Conservation (phyloP, 768 basidiomycete species). For the Lactifluus rugatus region DNA sequence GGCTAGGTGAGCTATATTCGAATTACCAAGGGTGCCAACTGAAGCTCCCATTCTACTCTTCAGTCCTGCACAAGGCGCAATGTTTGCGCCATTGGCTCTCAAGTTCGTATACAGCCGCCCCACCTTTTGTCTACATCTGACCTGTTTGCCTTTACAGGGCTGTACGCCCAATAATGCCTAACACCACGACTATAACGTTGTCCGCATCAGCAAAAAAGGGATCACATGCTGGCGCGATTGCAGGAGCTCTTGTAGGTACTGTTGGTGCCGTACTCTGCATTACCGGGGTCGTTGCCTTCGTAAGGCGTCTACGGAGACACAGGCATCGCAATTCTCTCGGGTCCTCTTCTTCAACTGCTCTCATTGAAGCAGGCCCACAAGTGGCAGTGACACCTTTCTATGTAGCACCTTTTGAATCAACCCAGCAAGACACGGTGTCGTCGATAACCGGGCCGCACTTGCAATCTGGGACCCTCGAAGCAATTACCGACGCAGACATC, state of each 20-base stretch:
- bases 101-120: conserved; percentile 8
- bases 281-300: not conserved
- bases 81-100: conserved; percentile 22
- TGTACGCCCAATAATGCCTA: not conserved
- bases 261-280: not conserved
- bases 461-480: not conserved
- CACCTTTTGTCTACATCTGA: not conserved
- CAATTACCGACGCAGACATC: not conserved
- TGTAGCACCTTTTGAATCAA: not conserved
- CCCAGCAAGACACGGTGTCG: not conserved
- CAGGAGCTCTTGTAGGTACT: conserved; percentile 14
- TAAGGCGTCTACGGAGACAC: conserved; percentile 7
- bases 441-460: not conserved
- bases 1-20: conserved; percentile 10
- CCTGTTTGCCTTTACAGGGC: not conserved
- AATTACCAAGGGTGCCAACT: not conserved
- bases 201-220: not conserved
- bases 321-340: not conserved
- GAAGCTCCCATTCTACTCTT: not conserved
- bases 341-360: not conserved
- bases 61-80: conserved; percentile 21
- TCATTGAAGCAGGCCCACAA: not conserved
- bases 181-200: not conserved
- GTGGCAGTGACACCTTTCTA: not conserved
- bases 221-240: conserved; percentile 10